Base-by-base conservation (phyloP, 495 filamentous ascomycete genomes). In the Parathielavia appendiculata region DNA sequence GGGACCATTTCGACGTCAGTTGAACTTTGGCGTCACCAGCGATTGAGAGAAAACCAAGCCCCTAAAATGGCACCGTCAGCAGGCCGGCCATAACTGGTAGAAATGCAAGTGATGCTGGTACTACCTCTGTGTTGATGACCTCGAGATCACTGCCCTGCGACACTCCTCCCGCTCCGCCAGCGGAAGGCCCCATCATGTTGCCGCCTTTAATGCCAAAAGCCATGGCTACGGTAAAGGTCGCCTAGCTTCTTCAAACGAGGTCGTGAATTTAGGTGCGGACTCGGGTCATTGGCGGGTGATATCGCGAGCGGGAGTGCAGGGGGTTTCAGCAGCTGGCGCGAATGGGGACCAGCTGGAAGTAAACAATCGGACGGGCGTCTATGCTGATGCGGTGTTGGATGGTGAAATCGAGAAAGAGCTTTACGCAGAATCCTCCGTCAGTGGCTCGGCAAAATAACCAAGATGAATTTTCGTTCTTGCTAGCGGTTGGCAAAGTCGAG, bases 21-120 rank as follows among this genome's bases (percentile, higher is more conserved):
- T 83, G 86, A 62, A 99, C 71, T 69, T 91, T 95, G 51, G 83
- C 82, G 57, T 96, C 93, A 60, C 90, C 85, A 34, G 83, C 78
- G 30, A 96, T 68, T 16, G 89, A 80, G 63, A 87, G 80, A 72
- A 97, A 97, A 1, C 90, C 92, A 40, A 98, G 75, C 62, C 83
- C 82, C 90, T 93, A 59, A 9, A 59, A 16, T 35, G 22, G 19
- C 4, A 54, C 12, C 2, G 52, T 60, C 19, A 61, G 59, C n/a
- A 38, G 16, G n/a, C 11, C 39, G 17, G 35, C 5, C 20, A 44
- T 14, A n/a, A 8, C 10, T 35, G 11, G 44, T 5, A 35, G 32
- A 40, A 41, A 16, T 9, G 19, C n/a, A 22, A 6, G 8, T 7
- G 2, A 17, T 4, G 23, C 4, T 43, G 17, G 3, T 11, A 49